Conservation (phyloP, 2,329 filamentous ascomycete species). For the Colletotrichum kahawae region DNA sequence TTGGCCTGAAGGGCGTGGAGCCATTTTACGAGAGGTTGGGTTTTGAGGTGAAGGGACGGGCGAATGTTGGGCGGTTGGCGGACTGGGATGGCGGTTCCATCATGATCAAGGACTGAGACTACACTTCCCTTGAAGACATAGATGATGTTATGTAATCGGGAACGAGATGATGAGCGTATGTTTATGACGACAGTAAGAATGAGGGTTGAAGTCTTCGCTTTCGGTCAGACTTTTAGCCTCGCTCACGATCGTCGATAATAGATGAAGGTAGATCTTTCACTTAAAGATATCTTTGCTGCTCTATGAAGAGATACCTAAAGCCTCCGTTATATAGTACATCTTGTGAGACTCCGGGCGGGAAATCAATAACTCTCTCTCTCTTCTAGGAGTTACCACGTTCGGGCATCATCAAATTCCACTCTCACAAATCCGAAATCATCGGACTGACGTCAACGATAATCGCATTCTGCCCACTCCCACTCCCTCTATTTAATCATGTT, state of each 20-base stretch:
- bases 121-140: not conserved
- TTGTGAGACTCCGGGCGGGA: not conserved
- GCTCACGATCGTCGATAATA: not conserved
- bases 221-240: not conserved
- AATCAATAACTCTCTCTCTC: accelerated
- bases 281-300: not conserved
- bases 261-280: not conserved
- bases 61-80: constrained; percentile 38
- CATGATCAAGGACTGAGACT: constrained; percentile 40
- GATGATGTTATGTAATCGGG: not conserved
- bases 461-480: no score
- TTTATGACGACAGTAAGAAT: not conserved
- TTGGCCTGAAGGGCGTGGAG: constrained; percentile 35
- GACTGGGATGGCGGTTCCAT: constrained; percentile 40
- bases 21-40: constrained; percentile 37
- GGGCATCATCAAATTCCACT: no score
- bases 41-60: constrained; percentile 37
- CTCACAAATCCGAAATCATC: no score
- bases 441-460: not conserved
- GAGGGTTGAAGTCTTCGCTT: accelerated
- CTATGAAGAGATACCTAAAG: not conserved
- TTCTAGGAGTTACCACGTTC: not conserved
- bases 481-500: no score
- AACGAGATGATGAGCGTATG: not conserved
- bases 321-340: accelerated